These are phyloP conservation scores for Tetracladium setigerum DNA, from an alignment of 495 filamentous ascomycete species.

Conservation along the genomic window DNA sequence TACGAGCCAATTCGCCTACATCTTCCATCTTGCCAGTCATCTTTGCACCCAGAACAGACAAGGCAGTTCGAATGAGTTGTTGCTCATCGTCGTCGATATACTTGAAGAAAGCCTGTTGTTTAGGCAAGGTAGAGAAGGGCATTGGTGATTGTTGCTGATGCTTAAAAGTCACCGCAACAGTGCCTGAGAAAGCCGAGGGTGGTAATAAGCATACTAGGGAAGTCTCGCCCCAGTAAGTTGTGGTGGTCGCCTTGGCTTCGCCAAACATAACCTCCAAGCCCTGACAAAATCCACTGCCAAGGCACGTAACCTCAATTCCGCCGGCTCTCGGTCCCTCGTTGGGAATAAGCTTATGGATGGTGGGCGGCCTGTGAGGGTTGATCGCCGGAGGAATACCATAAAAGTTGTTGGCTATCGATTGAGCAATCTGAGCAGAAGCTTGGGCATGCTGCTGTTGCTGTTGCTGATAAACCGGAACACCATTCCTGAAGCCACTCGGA, in stretches of 20 bases:
- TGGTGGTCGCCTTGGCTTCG: constrained; percentile 65
- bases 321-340: constrained; percentile 72
- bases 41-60: constrained; percentile 49
- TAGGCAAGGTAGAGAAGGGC: constrained; percentile 36
- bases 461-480: constrained; percentile 32
- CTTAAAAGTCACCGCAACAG: constrained; percentile 69
- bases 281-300: constrained; percentile 71
- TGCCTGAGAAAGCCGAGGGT: constrained; percentile 58
- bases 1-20: constrained; percentile 41
- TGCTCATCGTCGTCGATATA: constrained; percentile 77
- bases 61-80: constrained; percentile 55
- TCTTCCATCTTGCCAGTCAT: constrained; percentile 45
- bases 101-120: constrained; percentile 55
- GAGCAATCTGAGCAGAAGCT: constrained; percentile 25
- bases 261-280: constrained; percentile 87
- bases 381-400: constrained; percentile 27
- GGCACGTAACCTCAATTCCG: constrained; percentile 76
- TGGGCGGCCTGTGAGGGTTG: constrained; percentile 36
- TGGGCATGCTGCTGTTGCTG: constrained; percentile 22
- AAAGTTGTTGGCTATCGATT: constrained; percentile 27
- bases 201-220: constrained; percentile 81
- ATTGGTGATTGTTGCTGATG: constrained; percentile 44
- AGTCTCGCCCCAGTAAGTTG: constrained; percentile 73
- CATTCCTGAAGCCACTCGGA: constrained; percentile 38
- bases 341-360: constrained; percentile 73